Conservation (phyloP, 805 yeast genomes). For the Metschnikowia colocasiae region DNA sequence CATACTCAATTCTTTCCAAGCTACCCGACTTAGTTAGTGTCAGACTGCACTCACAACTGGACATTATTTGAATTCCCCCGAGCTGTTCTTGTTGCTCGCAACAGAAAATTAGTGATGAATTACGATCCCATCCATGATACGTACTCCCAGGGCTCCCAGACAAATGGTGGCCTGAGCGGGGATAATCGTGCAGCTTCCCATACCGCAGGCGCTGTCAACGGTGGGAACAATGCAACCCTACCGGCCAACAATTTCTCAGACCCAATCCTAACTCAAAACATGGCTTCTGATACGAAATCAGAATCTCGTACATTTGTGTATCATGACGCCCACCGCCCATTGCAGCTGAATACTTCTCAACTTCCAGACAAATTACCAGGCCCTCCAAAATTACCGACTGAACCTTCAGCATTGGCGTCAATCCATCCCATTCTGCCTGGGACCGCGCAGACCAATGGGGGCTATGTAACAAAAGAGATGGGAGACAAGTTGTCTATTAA, state of each 20-base stretch:
- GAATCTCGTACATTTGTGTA: too few relatives aligned
- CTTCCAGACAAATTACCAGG: not conserved
- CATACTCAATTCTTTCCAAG: not conserved
- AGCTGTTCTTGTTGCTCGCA: not conserved
- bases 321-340: not conserved
- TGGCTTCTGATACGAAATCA: not conserved
- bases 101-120: constrained; percentile 24
- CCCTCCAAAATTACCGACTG: not conserved
- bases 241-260: not conserved
- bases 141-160: constrained; percentile 14
- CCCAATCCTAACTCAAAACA: not conserved
- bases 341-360: not conserved
- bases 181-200: not conserved
- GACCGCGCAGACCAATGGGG: not conserved
- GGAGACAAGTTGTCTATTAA: constrained; percentile 2
- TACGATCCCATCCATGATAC: constrained; percentile 45
- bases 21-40: not conserved
- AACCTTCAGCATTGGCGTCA: not conserved
- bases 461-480: not conserved
- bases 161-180: not conserved
- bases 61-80: not conserved
- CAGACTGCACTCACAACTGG: not conserved
- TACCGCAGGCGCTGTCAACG: not conserved
- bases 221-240: not conserved
- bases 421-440: not conserved